A percentile compares a stretch with the other conserved stretches of the same genome.
These are phyloP conservation scores for Stephanodiscus minutulus DNA, from an alignment of 108 stramenopile genomes.

Conservation along the genomic window DNA sequence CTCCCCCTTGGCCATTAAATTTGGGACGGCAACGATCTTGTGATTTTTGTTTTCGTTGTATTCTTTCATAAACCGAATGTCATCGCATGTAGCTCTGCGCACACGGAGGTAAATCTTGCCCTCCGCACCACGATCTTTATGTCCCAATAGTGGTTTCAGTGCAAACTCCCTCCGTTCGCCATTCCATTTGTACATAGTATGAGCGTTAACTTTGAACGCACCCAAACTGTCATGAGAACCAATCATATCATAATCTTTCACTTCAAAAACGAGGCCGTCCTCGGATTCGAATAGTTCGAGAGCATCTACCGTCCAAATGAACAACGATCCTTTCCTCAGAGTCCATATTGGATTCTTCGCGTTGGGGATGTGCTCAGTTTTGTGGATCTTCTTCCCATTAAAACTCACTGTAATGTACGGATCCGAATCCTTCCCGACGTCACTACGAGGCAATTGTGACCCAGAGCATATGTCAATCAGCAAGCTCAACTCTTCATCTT, in stretches of 20 bases:
- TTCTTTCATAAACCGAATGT: conserved; percentile 71
- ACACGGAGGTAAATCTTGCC: conserved; percentile 69
- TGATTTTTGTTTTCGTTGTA: conserved; percentile 27
- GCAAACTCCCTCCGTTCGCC: conserved; percentile 65
- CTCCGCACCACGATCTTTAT: conserved; percentile 29
- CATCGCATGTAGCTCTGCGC: conserved; percentile 68
- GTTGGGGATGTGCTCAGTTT: conserved; percentile 53
- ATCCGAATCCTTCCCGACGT: conserved; percentile 59
- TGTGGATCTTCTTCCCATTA: conserved; percentile 58
- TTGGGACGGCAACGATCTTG: conserved; percentile 13
- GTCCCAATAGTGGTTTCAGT: conserved; percentile 31
- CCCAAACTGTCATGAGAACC: conserved; percentile 64
- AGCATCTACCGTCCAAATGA: conserved; percentile 57
- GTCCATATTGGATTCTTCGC: conserved; percentile 83
- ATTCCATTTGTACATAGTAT: conserved; percentile 55
- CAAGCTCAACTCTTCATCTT: conserved; percentile 50
- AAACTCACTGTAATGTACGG: conserved; percentile 61
- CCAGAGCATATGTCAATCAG: conserved; percentile 80
- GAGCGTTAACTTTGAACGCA: conserved; percentile 45
- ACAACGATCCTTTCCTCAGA: conserved; percentile 62
- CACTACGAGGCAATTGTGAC: conserved; percentile 60
- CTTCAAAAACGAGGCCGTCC: conserved; percentile 67
- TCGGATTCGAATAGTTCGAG: conserved; percentile 60
- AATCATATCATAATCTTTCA: conserved; percentile 72
- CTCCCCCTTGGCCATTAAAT: conserved; percentile 20